Base-by-base conservation (phyloP, 345 rosid species). In the Euphorbia tirucalli region DNA sequence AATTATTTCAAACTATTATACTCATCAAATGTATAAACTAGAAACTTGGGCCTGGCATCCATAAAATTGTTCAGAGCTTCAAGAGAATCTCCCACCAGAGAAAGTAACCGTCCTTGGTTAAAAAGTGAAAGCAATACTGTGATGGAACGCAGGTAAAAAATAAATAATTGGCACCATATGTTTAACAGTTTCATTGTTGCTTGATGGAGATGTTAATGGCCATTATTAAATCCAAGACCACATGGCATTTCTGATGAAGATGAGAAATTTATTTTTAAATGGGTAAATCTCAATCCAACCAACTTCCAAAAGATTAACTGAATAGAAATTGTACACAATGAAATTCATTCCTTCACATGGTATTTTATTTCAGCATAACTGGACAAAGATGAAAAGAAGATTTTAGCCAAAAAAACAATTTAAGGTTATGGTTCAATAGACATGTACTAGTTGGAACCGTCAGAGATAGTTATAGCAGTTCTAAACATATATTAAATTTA, bases 81-180 rank as follows among this genome's bases (percentile, higher is more conserved):
- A 67, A 0, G 31, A 50, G 71, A 31, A 67, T 31, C 71, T 50
- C 44, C 61, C 59, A 11, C 61, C 60, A 67, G 11, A 21, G 22
- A 52, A 67, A 61, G 24, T 61, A 61, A 35, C 39, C 39, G 7
- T 35, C 32, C 22, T 30, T 32, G 22, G 21, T 37, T 59, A 19
- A 16, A 66, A 1, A 46, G 16, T 46, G 39, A 7, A 35, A 35
- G 39, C n/a, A n/a, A n/a, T n/a, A n/a, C n/a, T n/a, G n/a, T 35
- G 4, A 35, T 35, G 39, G 39, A 35, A 35, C 39, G 7, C 3
- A 35, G 39, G 39, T 35, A 35, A 35, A 35, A 35, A 35, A 35
- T 35, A 35, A 3, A 35, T 35, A 35, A 35, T 35, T 35, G 39
- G 39, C n/a, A 35, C 39, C 39, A 7, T 7, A 35, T 7, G 7